These are phyloP conservation scores for Geotrichum australiense DNA, from an alignment of 1,139 yeast genomes.

Conservation along the genomic window DNA sequence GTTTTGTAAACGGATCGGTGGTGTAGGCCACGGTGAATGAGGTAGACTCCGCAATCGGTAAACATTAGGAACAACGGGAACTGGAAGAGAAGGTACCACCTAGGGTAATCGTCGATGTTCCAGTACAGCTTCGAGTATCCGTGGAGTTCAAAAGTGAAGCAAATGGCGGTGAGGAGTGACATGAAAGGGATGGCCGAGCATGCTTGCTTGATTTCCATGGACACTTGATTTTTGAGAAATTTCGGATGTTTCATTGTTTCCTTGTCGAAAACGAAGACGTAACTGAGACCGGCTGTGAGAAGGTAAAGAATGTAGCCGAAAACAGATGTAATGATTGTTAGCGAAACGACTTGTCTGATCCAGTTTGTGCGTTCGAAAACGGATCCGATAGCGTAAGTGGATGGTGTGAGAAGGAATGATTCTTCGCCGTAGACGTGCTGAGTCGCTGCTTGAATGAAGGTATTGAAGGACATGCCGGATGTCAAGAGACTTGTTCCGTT, in stretches of 20 bases:
- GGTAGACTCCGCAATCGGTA: conserved; percentile 87
- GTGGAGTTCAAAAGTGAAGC: conserved; percentile 74
- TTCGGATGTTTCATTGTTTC: conserved; percentile 92
- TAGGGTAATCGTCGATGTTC: conserved; percentile 58
- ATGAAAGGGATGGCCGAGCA: conserved; percentile 75
- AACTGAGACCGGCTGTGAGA: conserved; percentile 67
- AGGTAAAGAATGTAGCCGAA: conserved; percentile 83
- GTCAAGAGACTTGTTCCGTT: conserved; percentile 8
- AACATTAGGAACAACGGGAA: conserved; percentile 76
- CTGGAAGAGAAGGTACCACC: conserved; percentile 57
- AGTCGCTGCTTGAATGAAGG: conserved; percentile 12
- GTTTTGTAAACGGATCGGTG: conserved; percentile 81
- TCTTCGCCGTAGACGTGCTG: conserved; percentile 41
- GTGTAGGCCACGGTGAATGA: conserved; percentile 87
- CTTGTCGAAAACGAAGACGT: conserved; percentile 72
- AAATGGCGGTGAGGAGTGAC: conserved; percentile 83
- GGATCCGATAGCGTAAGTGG: conserved; percentile 53
- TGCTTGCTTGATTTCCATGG: conserved; percentile 74
- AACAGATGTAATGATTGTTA: conserved; percentile 64
- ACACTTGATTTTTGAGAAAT: conserved; percentile 86
- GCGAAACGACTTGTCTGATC: conserved; percentile 60
- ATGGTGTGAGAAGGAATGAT: conserved; percentile 44
- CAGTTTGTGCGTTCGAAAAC: conserved; percentile 63
- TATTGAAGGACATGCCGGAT: conserved; percentile 14
- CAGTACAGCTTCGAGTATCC: conserved; percentile 79